phyloP scores from a whole-genome alignment of 352 stramenopile species.

The Phytophthora multivora region DNA sequence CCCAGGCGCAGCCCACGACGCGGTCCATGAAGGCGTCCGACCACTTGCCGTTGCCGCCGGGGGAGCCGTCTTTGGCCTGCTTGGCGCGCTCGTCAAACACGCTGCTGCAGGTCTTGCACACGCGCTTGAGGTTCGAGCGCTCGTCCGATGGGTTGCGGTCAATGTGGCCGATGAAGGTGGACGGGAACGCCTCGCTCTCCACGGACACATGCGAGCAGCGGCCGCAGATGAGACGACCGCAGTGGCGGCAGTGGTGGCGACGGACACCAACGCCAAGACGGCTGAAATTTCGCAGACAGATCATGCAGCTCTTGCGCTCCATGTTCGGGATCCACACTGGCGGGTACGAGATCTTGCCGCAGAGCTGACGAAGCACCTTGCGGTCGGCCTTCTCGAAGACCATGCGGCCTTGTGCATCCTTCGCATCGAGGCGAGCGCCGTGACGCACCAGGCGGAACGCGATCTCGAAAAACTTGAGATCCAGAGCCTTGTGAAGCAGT shows the following conservation, averaged over 20 bases:
- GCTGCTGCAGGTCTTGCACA: constrained; percentile 76
- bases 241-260: constrained; percentile 88
- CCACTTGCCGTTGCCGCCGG: constrained; percentile 46
- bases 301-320: constrained; percentile 79
- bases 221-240: constrained; percentile 78
- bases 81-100: constrained; percentile 78
- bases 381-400: constrained; percentile 87
- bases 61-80: constrained; percentile 32
- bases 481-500: constrained; percentile 75
- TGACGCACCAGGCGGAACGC: constrained; percentile 78
- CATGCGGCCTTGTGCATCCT: constrained; percentile 78
- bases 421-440: constrained; percentile 74
- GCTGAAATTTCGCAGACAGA: constrained; percentile 78
- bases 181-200: constrained; percentile 71
- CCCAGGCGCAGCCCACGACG: constrained; percentile 63
- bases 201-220: constrained; percentile 79
- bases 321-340: constrained; percentile 84
- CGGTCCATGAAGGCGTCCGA: constrained; percentile 63
- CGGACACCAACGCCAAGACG: constrained; percentile 63
- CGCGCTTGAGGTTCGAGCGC: constrained; percentile 58
- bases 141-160: constrained; percentile 47
- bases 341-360: constrained; percentile 76
- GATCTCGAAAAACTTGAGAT: constrained; percentile 74
- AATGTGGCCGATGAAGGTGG: constrained; percentile 56
- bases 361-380: constrained; percentile 73